phyloP scores from a whole-genome alignment of 2,329 filamentous ascomycete species.

The Drechmeria coniospora region DNA sequence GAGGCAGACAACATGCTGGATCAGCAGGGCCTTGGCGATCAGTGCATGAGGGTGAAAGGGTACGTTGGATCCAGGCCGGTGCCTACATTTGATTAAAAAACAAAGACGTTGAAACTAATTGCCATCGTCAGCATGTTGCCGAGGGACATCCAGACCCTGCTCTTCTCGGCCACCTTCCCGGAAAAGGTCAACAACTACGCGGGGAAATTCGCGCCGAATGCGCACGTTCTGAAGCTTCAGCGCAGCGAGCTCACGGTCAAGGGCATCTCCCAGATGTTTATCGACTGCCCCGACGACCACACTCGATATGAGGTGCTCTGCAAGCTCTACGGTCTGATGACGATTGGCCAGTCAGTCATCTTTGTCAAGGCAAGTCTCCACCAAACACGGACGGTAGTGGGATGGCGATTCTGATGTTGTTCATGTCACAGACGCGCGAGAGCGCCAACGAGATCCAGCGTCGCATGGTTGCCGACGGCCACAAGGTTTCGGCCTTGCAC shows the following conservation, averaged over 20 bases:
- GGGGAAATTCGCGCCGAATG: conserved; percentile 64
- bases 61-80: conserved; percentile 20
- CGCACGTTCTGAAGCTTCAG: conserved; percentile 75
- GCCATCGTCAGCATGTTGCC: conserved; percentile 47
- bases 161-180: conserved; percentile 93
- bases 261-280: conserved; percentile 94
- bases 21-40: conserved; percentile 85
- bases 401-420: background rate
- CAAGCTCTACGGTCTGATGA: conserved; percentile 91
- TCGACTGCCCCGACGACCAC: conserved; percentile 71
- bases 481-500: conserved; percentile 81
- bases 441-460: conserved; percentile 75
- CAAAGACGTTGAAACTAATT: conserved; percentile 13
- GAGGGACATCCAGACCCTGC: conserved; percentile 63
- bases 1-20: conserved; percentile 99
- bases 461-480: conserved; percentile 76
- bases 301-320: conserved; percentile 82
- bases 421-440: conserved; percentile 49
- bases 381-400: conserved; percentile 6
- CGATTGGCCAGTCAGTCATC: conserved; percentile 92
- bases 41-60: conserved; percentile 81
- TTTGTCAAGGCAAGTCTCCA: conserved; percentile 61
- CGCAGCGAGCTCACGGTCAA: conserved; percentile 89
- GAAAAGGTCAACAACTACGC: conserved; percentile 76
- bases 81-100: background rate